Conservation (phyloP, 2,329 filamentous ascomycete genomes). For the Penicillium psychrosexuale region DNA sequence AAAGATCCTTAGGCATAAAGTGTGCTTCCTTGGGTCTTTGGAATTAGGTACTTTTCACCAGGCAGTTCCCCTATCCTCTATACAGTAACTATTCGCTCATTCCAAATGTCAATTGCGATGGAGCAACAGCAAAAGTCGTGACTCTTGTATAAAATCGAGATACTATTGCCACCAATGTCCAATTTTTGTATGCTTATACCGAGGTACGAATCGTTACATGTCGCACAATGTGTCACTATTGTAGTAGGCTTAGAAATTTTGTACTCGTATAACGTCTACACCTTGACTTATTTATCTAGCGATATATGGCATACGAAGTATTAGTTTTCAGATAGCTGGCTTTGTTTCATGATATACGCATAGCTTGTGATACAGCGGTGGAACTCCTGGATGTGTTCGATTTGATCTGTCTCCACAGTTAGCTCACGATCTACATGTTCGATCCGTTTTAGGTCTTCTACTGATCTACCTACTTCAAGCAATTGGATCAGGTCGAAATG, state of each 20-base stretch:
- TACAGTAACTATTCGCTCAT: background rate
- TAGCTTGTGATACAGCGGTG: background rate
- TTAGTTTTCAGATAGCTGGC: background rate
- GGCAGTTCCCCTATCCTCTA: background rate
- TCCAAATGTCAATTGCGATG: background rate
- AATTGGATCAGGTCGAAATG: background rate
- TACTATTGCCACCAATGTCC: background rate
- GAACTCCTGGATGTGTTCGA: background rate
- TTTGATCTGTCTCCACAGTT: background rate
- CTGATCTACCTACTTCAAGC: background rate
- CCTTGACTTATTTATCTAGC: too few relatives aligned
- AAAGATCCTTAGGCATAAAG: too few relatives aligned
- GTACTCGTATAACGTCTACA: background rate
- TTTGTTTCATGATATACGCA: background rate
- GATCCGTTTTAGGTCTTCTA: background rate
- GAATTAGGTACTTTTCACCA: background rate
- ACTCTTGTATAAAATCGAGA: background rate
- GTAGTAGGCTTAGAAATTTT: background rate
- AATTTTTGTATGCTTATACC: background rate
- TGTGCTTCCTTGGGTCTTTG: background rate
- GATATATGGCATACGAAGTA: background rate
- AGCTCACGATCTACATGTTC: background rate
- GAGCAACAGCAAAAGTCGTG: background rate
- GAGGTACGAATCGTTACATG: too few relatives aligned
- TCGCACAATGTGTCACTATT: background rate